Evolutionary conservation across 2,329 filamentous ascomycete genomes (phyloP).

Genomic region (Rasamsonia emersonii): DNA sequence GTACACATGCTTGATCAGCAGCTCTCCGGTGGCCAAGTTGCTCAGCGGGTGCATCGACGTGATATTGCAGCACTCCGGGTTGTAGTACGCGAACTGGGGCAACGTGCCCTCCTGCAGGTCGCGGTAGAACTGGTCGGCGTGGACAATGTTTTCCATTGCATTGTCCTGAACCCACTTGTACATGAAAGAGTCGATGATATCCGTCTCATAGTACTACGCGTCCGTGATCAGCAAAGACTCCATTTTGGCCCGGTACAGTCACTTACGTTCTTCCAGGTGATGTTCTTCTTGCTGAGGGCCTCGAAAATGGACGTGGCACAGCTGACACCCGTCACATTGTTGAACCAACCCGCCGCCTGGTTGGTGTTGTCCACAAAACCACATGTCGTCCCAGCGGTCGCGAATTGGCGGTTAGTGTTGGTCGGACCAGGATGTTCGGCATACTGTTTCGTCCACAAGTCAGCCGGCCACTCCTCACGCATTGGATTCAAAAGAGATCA

Average conservation of each 20-base stretch:
- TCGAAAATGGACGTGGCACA: constrained; percentile 32
- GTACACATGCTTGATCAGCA: constrained; percentile 35
- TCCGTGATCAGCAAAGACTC: not conserved
- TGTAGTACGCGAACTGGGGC: constrained; percentile 56
- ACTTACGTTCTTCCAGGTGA: constrained; percentile 30
- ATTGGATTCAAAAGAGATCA: not conserved
- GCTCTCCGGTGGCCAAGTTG: constrained; percentile 29
- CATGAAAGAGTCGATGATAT: constrained; percentile 28
- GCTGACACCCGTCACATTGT: constrained; percentile 26
- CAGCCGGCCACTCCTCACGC: not conserved
- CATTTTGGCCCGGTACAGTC: not conserved
- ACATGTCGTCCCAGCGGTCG: constrained; percentile 28
- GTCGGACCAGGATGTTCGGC: constrained; percentile 33
- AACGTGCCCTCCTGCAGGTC: constrained; percentile 56
- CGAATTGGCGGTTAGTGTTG: constrained; percentile 33
- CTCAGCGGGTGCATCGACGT: constrained; percentile 33
- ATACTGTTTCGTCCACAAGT: constrained; percentile 13
- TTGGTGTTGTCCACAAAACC: constrained; percentile 24
- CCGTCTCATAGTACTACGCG: constrained; percentile 32
- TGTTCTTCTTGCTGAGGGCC: constrained; percentile 24
- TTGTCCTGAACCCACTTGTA: constrained; percentile 33
- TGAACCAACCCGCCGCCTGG: constrained; percentile 23
- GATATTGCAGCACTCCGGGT: constrained; percentile 32
- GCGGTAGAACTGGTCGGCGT: constrained; percentile 46
- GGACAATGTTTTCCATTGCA: constrained; percentile 23